A percentile compares a stretch with the other conserved stretches of the same genome.
Conservation (phyloP, 257 asterid species). For the Gentiana dahurica region DNA sequence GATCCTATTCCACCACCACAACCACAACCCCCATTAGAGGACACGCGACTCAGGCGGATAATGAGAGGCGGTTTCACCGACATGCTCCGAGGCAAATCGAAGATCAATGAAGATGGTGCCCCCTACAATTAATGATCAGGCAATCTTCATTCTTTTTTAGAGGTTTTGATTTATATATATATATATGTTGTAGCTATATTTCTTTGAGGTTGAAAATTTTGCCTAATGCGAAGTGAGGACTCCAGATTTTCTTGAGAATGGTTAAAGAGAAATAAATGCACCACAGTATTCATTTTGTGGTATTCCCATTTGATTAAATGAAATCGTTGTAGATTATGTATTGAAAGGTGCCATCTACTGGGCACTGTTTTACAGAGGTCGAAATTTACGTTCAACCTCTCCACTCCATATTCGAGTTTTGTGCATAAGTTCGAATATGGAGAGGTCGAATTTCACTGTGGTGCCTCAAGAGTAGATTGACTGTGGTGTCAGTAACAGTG, state of each 20-base stretch:
- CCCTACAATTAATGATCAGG: conserved; percentile 17
- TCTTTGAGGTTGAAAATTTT: conserved; percentile 11
- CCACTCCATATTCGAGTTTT: neutral
- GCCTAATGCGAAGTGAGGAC: neutral
- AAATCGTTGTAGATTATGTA: neutral
- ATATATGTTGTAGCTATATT: neutral
- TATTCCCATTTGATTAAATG: neutral
- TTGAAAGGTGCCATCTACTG: neutral
- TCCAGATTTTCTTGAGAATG: neutral
- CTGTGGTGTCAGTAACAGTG: no score
- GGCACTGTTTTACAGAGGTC: neutral
- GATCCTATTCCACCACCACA: conserved; percentile 34
- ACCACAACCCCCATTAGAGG: conserved; percentile 51
- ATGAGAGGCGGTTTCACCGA: conserved; percentile 88
- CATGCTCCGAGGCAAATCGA: conserved; percentile 78
- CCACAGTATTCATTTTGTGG: no score
- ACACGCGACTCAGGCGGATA: conserved; percentile 80
- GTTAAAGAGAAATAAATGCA: neutral
- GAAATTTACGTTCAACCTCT: neutral
- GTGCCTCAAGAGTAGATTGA: no score
- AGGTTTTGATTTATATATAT: no score
- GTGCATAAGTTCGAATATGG: neutral
- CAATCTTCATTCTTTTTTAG: conserved; percentile 9
- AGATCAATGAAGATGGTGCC: conserved; percentile 42
- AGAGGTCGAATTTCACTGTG: no score